Percentiles rank a stretch among this genome's conserved stretches.
These are phyloP conservation scores for Rhizopogon sp. DNA, from an alignment of 768 basidiomycete genomes.

Conservation along the genomic window DNA sequence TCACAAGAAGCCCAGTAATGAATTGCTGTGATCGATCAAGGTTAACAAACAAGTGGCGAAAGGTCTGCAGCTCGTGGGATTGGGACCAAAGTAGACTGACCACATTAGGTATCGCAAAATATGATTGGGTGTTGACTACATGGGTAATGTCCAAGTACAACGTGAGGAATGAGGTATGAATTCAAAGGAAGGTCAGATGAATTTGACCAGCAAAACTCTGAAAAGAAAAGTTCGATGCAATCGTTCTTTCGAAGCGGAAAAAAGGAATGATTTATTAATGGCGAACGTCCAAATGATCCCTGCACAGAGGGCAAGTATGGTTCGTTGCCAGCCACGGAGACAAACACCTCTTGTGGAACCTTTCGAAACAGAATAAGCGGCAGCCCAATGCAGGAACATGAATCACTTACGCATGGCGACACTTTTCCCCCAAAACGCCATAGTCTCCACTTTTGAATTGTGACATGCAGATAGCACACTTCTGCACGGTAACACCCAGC, in stretches of 20 bases:
- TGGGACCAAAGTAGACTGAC: too few species aligned
- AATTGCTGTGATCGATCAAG: too few species aligned
- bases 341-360: slow-evolving; percentile 62
- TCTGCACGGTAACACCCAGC: slow-evolving; percentile 58
- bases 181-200: slow-evolving; percentile 1
- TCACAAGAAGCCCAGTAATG: neutral
- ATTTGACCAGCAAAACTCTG: neutral
- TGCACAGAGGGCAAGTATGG: slow-evolving; percentile 63
- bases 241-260: neutral
- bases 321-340: slow-evolving; percentile 56
- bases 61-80: too few species aligned
- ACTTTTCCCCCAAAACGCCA: slow-evolving; percentile 51
- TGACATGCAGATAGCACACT: slow-evolving; percentile 69
- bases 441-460: slow-evolving; percentile 60
- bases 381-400: neutral
- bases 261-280: slow-evolving; percentile 5
- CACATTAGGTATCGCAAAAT: neutral
- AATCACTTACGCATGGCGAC: slow-evolving; percentile 49
- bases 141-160: neutral
- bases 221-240: neutral
- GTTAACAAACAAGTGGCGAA: too few species aligned
- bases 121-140: neutral
- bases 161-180: neutral
- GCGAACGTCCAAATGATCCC: slow-evolving; percentile 36
- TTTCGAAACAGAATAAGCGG: slow-evolving; percentile 13